Evolutionary conservation across 495 filamentous ascomycete genomes (phyloP).

Genomic region (Trypethelium eluteriae): DNA sequence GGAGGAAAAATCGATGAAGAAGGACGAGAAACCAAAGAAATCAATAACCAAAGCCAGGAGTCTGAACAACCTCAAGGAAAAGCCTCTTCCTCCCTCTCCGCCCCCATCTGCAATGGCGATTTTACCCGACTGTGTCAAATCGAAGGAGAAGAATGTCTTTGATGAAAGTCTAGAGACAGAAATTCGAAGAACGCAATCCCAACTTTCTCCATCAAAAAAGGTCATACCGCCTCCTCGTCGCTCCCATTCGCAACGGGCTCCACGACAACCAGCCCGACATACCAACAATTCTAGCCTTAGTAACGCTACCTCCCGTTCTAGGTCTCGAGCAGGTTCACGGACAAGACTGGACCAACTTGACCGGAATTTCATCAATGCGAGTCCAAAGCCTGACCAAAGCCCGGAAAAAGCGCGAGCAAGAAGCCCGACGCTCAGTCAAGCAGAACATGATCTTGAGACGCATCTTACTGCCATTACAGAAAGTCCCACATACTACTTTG

Average conservation of each 20-base stretch:
- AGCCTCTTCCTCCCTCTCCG: slow-evolving; percentile 3
- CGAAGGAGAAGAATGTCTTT: slow-evolving; percentile 1
- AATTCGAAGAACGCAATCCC: slow-evolving; percentile 3
- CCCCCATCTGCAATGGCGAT: not conserved
- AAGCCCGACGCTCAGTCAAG: slow-evolving; percentile 36
- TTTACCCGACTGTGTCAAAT: not conserved
- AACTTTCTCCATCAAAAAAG: slow-evolving; percentile 1
- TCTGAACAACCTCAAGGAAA: not conserved
- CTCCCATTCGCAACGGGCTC: slow-evolving; percentile 4
- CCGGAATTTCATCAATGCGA: slow-evolving; percentile 14
- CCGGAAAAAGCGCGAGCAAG: slow-evolving; percentile 2
- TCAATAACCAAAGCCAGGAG: not conserved
- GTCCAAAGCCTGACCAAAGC: slow-evolving; percentile 6
- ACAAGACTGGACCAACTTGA: slow-evolving; percentile 18
- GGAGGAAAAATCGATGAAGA: not conserved
- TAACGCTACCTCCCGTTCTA: not conserved
- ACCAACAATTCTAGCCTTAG: slow-evolving; percentile 9
- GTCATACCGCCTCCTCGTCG: not conserved
- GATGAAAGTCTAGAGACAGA: not conserved
- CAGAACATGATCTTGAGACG: slow-evolving; percentile 31
- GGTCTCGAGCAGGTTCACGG: not conserved
- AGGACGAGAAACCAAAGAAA: not conserved
- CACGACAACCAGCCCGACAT: not conserved
- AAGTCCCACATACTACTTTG: slow-evolving; percentile 11
- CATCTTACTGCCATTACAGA: slow-evolving; percentile 27